These are phyloP conservation scores for Ceratocystis diversiconidia DNA, from an alignment of 2,329 filamentous ascomycete genomes.

Conservation along the genomic window DNA sequence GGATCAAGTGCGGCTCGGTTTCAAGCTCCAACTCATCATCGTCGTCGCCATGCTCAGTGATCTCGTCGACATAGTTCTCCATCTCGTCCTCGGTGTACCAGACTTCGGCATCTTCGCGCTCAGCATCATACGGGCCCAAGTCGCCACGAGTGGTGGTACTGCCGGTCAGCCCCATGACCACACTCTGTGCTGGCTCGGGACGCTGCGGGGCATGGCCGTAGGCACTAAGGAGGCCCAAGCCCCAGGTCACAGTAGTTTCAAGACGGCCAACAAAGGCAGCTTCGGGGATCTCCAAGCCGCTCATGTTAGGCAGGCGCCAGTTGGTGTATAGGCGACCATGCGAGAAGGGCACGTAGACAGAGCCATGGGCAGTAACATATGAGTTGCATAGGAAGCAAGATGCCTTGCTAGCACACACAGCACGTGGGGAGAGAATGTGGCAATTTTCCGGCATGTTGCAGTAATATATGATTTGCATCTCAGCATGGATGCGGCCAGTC, in stretches of 20 bases:
- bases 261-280: slow-evolving; percentile 15
- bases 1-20: not conserved
- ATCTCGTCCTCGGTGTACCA: slow-evolving; percentile 1
- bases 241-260: slow-evolving; percentile 15
- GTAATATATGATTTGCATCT: slow-evolving; percentile 35
- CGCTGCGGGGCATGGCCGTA: slow-evolving; percentile 14
- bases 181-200: slow-evolving; percentile 16
- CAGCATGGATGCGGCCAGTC: slow-evolving; percentile 33
- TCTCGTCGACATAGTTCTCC: slow-evolving; percentile 8
- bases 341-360: slow-evolving; percentile 28
- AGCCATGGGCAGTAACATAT: slow-evolving; percentile 31
- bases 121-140: not conserved
- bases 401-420: slow-evolving; percentile 36
- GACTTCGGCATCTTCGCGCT: slow-evolving; percentile 5
- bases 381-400: slow-evolving; percentile 38
- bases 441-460: slow-evolving; percentile 25
- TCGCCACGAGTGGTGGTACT: slow-evolving; percentile 8
- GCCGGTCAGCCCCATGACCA: slow-evolving; percentile 11
- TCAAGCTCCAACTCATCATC: slow-evolving; percentile 5
- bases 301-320: slow-evolving; percentile 31
- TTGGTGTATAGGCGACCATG: slow-evolving; percentile 33
- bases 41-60: not conserved
- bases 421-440: slow-evolving; percentile 25
- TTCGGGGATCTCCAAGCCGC: slow-evolving; percentile 10
- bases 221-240: slow-evolving; percentile 13